Percentiles rank a stretch among this genome's conserved stretches.
phyloP scores from a whole-genome alignment of 805 yeast genomes.

The Myxozyma neotropica region DNA sequence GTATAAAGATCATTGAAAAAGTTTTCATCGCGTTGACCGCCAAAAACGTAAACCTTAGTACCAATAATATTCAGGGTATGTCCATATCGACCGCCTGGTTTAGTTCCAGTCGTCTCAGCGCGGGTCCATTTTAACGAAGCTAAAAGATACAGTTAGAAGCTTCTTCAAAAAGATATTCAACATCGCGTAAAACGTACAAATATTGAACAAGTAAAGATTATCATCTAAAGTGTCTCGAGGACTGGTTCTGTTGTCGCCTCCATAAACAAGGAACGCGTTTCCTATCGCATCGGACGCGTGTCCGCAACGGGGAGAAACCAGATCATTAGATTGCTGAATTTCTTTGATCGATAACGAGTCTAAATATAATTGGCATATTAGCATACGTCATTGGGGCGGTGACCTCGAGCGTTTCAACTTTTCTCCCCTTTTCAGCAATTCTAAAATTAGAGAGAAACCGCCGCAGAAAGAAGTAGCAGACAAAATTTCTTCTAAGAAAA shows the following conservation, averaged over 20 bases:
- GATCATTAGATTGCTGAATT: constrained; percentile 44
- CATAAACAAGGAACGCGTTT: constrained; percentile 91
- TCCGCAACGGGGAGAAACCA: constrained; percentile 96
- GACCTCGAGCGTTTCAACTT: not conserved
- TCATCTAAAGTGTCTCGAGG: constrained; percentile 64
- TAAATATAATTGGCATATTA: constrained; percentile 1
- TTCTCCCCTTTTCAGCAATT: not conserved
- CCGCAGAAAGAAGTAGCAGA: not conserved
- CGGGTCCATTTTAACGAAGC: constrained; percentile 77
- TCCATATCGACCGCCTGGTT: constrained; percentile 93
- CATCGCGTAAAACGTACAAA: constrained; percentile 37
- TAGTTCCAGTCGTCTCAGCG: constrained; percentile 70
- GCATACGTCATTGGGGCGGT: not conserved
- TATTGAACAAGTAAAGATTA: constrained; percentile 82
- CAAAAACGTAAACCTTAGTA: constrained; percentile 74
- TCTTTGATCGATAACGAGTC: constrained; percentile 41
- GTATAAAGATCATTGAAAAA: constrained; percentile 80
- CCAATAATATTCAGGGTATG: constrained; percentile 80
- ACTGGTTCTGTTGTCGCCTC: constrained; percentile 84
- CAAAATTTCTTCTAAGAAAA: not conserved
- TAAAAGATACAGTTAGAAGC: not conserved
- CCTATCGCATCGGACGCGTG: constrained; percentile 92
- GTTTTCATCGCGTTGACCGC: constrained; percentile 89
- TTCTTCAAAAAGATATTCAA: not conserved
- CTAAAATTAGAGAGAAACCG: not conserved